Base-by-base conservation (phyloP, 139 green algal species). In the Chlorella ohadii region DNA sequence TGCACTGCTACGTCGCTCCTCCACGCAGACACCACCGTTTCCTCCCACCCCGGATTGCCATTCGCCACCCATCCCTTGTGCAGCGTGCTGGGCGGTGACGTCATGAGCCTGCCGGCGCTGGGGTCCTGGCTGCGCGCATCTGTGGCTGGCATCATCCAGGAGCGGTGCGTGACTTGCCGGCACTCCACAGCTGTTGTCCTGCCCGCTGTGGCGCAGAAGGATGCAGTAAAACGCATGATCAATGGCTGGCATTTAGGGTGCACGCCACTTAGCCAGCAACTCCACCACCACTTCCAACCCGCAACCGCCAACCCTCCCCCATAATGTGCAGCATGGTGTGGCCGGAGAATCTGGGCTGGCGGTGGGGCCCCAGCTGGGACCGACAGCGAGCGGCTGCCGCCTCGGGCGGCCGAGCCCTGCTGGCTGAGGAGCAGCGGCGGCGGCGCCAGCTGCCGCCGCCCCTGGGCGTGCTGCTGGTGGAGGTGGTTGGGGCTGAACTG, bases 91-190 rank as follows among this genome's bases (percentile, higher is more conserved):
- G 85, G 75, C 39, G 87, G 87, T 13, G 87, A 90, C 71, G 39
- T 90, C 12, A 87, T 89, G 78, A 83, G 84, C 11, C 63, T 90
- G 51, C 87, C 87, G 16, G 84, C 84, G 16, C 76, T 90, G 25
- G 77, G 84, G n/a, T 56, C 27, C 44, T 90, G 85, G 79, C 47
- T 90, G 56, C 78, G 67, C 72, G 80, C 84, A 1, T 39, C 75
- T 19, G 71, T 90, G 70, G 51, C 77, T 4, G 83, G 66, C 38
- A 66, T 88, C 57, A 82, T 82, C 59, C 76, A 82, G 57, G 76
- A 82, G 27, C 38, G 59, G 76, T 82, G 56, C 12, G 74, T 16
- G 19, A 16, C 11, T 6, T 55, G 44, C 44, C 11, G 6, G 44
- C n/a, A n/a, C n/a, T n/a, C n/a, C n/a, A n/a, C n/a, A n/a, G n/a